phyloP scores from a whole-genome alignment of 2,329 filamentous ascomycete species.

The Byssochlamys sp. region DNA sequence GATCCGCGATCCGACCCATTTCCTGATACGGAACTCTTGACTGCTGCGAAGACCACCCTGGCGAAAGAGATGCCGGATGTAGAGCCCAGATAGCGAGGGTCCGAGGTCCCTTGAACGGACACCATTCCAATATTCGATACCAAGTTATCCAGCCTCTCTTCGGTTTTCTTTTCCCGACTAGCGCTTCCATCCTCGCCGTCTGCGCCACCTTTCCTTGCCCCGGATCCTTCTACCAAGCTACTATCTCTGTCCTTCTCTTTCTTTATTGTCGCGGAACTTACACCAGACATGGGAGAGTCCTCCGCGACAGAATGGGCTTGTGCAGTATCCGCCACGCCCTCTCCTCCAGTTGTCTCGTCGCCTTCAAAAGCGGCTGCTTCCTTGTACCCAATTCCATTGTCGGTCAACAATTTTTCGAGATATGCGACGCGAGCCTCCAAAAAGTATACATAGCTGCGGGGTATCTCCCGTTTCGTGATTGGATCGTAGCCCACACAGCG shows the following conservation, averaged over 20 bases:
- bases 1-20: constrained; percentile 55
- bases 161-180: constrained; percentile 46
- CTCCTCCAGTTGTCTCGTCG: constrained; percentile 25
- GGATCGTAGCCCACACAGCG: constrained; percentile 93
- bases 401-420: constrained; percentile 64
- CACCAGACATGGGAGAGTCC: constrained; percentile 8
- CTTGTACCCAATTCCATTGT: constrained; percentile 62
- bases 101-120: constrained; percentile 66
- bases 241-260: constrained; percentile 11
- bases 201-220: constrained; percentile 11
- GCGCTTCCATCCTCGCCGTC: constrained; percentile 20
- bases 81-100: constrained; percentile 71
- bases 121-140: constrained; percentile 65
- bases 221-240: constrained; percentile 4
- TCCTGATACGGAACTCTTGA: constrained; percentile 61
- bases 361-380: constrained; percentile 59
- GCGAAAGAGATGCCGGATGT: constrained; percentile 90
- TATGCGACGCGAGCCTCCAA: constrained; percentile 78
- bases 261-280: constrained; percentile 13
- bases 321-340: constrained; percentile 18
- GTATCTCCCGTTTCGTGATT: constrained; percentile 91
- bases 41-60: constrained; percentile 83
- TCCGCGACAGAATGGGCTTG: constrained; percentile 10
- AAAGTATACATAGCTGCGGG: constrained; percentile 86
- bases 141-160: constrained; percentile 55